phyloP scores from a whole-genome alignment of 2,329 filamentous ascomycete genomes.

The Periconia digitata region DNA sequence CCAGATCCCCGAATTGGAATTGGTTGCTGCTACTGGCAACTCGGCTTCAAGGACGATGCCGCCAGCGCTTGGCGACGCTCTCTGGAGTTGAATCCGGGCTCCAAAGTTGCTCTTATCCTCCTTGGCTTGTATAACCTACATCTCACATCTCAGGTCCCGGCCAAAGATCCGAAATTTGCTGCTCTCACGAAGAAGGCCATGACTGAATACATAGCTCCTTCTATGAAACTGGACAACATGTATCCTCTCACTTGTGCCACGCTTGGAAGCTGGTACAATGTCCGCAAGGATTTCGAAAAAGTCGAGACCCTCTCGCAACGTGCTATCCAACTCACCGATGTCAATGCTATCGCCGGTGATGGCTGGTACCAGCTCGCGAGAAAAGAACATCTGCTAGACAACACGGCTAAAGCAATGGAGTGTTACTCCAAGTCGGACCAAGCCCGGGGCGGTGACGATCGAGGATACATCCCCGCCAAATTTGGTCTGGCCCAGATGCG shows the following conservation, averaged over 20 bases:
- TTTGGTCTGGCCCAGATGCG: conserved; percentile 91
- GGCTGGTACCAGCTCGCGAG: conserved; percentile 94
- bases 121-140: conserved; percentile 90
- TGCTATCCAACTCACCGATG: conserved; percentile 92
- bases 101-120: conserved; percentile 87
- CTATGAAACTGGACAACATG: conserved; percentile 91
- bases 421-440: conserved; percentile 91
- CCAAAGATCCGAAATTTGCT: conserved; percentile 82
- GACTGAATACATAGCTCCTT: conserved; percentile 89
- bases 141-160: conserved; percentile 77
- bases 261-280: conserved; percentile 87
- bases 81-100: conserved; percentile 78
- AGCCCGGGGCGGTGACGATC: conserved; percentile 86
- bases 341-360: conserved; percentile 94
- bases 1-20: conserved; percentile 96
- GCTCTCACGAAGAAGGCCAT: conserved; percentile 89
- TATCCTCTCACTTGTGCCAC: conserved; percentile 86
- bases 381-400: conserved; percentile 83
- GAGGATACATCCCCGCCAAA: conserved; percentile 89
- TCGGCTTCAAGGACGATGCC: conserved; percentile 92
- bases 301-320: conserved; percentile 87
- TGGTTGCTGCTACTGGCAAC: conserved; percentile 95
- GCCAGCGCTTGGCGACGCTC: conserved; percentile 87
- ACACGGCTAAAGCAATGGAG: conserved; percentile 74
- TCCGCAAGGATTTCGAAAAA: conserved; percentile 75